Base-by-base conservation (phyloP, 176 grass and related monocot genomes). In the Poa pratensis region DNA sequence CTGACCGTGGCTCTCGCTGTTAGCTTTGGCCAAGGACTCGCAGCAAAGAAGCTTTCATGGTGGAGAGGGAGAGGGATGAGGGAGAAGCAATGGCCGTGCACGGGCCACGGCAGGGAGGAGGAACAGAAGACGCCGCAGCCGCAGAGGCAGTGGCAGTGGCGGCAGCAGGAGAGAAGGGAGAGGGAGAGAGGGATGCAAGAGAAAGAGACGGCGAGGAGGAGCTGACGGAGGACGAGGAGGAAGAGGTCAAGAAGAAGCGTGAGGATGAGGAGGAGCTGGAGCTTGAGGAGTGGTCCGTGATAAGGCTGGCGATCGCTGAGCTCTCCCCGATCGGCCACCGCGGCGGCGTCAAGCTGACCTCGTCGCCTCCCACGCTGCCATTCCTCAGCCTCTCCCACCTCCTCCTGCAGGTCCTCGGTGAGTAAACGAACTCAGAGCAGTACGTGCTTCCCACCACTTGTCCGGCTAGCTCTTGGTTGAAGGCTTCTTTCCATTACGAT, bases 251-350 rank as follows among this genome's bases (percentile, higher is more conserved):
- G 7, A 75, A 9, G 58, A 45, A 54, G 9, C 28, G 83, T 0
- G 30, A 60, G n/a, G 55, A 58, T 1, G 20, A 86, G 32, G 61
- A 27, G 15, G 64, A 83, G 7, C 40, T 42, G 40, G 45, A 48
- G 45, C 39, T 81, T 28, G 52, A 78, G n/a, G 82, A 76, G 73
- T 87, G 83, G 66, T 91, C 90, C 3, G 90, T 88, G 88, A 91
- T 97, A 82, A 83, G 88, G 78, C 60, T 92, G 57, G 92, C 92
- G 24, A 88, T 94, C 69, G 92, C 78, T 68, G 90, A 94, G 82
- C 95, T 97, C 18, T 89, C 94, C 69, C 62, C 84, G 82, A 5
- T 39, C 12, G 82, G 50, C 32, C 62, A 39, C 27, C 76, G 69
- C 46, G 84, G 68, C 45, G 83, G 54, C 35, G 68, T 32, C 13